A percentile compares a stretch with the other conserved stretches of the same genome.
These are phyloP conservation scores for Didymellaceae sp. DNA, from an alignment of 2,329 filamentous ascomycete genomes.

Conservation along the genomic window DNA sequence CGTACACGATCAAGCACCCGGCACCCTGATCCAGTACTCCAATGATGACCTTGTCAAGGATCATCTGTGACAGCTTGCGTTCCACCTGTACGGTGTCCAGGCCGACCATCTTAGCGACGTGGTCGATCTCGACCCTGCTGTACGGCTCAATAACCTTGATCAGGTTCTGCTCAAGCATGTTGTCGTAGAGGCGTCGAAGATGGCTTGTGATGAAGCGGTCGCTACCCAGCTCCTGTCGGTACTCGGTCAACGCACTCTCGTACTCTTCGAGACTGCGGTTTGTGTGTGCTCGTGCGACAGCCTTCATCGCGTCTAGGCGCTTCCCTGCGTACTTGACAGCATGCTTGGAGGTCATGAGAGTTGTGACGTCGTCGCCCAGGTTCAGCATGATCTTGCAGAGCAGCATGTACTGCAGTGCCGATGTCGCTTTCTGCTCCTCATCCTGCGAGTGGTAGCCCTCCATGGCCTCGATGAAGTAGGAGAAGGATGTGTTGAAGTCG, in stretches of 20 bases:
- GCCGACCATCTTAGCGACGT: constrained; percentile 97
- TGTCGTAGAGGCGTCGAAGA: constrained; percentile 92
- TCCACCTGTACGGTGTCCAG: constrained; percentile 96
- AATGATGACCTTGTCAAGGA: constrained; percentile 97
- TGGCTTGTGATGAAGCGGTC: constrained; percentile 98
- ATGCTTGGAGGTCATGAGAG: constrained; percentile 93
- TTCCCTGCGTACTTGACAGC: constrained; percentile 95
- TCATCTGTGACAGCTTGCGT: constrained; percentile 99
- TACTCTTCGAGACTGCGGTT: constrained; percentile 98
- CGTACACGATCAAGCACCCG: constrained; percentile 96
- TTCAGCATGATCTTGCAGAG: constrained; percentile 99
- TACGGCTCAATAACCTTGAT: constrained; percentile 99
- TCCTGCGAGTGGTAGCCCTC: constrained; percentile 97
- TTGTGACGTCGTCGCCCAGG: constrained; percentile 92
- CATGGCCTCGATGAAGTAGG: constrained; percentile 98
- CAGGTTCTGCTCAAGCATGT: constrained; percentile 98
- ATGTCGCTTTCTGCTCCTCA: constrained; percentile 87
- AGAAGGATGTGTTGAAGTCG: constrained; percentile 98
- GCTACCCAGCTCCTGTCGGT: constrained; percentile 90
- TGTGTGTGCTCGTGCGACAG: constrained; percentile 91
- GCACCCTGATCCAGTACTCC: constrained; percentile 96
- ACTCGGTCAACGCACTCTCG: constrained; percentile 87
- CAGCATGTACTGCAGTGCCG: constrained; percentile 98
- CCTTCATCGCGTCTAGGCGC: constrained; percentile 98
- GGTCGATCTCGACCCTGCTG: constrained; percentile 93